A percentile compares a stretch with the other conserved stretches of the same genome.
Evolutionary conservation across 2,329 filamentous ascomycete species (phyloP).

Genomic region (Teratosphaeria viscida): DNA sequence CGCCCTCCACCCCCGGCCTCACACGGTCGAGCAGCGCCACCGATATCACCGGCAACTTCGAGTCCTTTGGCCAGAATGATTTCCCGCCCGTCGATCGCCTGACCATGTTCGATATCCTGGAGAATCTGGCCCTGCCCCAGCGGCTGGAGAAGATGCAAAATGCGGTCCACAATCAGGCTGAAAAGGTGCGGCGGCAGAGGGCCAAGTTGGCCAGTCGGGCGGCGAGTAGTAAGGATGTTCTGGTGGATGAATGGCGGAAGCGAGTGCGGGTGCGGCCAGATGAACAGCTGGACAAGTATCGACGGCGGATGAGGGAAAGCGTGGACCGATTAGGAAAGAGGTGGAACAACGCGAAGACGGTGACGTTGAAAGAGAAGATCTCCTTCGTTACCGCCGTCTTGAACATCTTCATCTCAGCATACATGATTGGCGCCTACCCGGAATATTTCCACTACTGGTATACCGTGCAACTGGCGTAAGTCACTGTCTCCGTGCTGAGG

Average conservation of each 20-base stretch:
- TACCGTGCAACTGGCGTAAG: constrained; percentile 25
- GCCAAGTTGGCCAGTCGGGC: constrained; percentile 69
- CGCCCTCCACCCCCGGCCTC: constrained; percentile 37
- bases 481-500: not conserved
- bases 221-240: constrained; percentile 69
- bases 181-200: constrained; percentile 73
- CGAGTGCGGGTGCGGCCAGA: constrained; percentile 69
- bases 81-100: constrained; percentile 83
- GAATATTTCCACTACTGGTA: constrained; percentile 91
- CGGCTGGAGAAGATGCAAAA: constrained; percentile 84
- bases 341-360: constrained; percentile 83
- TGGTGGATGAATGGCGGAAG: constrained; percentile 86
- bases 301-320: constrained; percentile 71
- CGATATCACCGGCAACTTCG: constrained; percentile 64
- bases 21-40: constrained; percentile 75
- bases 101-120: constrained; percentile 83
- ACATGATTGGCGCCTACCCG: constrained; percentile 76
- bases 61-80: constrained; percentile 70
- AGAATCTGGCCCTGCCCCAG: constrained; percentile 82
- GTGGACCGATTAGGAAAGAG: constrained; percentile 77
- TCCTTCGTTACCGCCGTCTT: constrained; percentile 93
- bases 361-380: constrained; percentile 84
- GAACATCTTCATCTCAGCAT: constrained; percentile 95
- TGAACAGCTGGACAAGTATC: constrained; percentile 85
- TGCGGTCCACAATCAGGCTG: constrained; percentile 69